A percentile compares a stretch with the other conserved stretches of the same genome.
These are phyloP conservation scores for Hapsidospora chrysogenum DNA, from an alignment of 495 filamentous ascomycete genomes.

Conservation along the genomic window DNA sequence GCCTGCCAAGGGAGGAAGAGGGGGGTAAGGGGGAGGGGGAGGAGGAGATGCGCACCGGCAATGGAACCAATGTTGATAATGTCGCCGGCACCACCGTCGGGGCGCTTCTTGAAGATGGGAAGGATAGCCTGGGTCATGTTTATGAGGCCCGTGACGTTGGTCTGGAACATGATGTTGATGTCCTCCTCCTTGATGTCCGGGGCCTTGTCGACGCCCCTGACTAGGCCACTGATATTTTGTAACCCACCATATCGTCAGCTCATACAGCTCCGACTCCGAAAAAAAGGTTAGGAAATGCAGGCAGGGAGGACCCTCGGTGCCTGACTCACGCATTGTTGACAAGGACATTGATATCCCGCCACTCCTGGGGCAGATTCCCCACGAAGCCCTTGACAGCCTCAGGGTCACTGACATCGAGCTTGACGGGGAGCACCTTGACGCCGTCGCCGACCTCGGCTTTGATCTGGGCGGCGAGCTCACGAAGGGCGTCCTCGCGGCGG, in stretches of 20 bases:
- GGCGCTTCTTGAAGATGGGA: slow-evolving; percentile 64
- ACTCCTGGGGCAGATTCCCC: slow-evolving; percentile 57
- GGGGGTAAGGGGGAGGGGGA: neutral
- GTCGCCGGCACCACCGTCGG: slow-evolving; percentile 69
- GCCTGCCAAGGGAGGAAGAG: neutral
- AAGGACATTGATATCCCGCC: slow-evolving; percentile 71
- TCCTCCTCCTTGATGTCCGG: slow-evolving; percentile 71
- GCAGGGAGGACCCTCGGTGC: slow-evolving; percentile 1
- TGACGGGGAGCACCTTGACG: slow-evolving; percentile 64
- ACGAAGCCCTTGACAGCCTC: slow-evolving; percentile 66
- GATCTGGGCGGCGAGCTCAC: slow-evolving; percentile 64
- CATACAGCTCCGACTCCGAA: too few relatives aligned
- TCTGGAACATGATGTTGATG: slow-evolving; percentile 74
- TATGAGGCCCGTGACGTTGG: slow-evolving; percentile 89
- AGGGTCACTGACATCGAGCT: slow-evolving; percentile 74
- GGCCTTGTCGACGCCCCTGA: slow-evolving; percentile 75
- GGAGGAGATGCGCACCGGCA: slow-evolving; percentile 29
- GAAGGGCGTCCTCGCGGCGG: slow-evolving; percentile 60
- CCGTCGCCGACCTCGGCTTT: slow-evolving; percentile 61
- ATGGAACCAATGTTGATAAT: slow-evolving; percentile 97
- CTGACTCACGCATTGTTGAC: slow-evolving; percentile 97
- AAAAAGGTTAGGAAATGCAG: neutral
- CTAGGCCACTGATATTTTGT: slow-evolving; percentile 66
- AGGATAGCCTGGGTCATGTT: slow-evolving; percentile 93
- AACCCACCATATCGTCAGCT: too few relatives aligned